A percentile compares a stretch with the other conserved stretches of the same genome.
Evolutionary conservation across 1,284 basidiomycete species (phyloP).

Genomic region (Cystobasidium sp.): DNA sequence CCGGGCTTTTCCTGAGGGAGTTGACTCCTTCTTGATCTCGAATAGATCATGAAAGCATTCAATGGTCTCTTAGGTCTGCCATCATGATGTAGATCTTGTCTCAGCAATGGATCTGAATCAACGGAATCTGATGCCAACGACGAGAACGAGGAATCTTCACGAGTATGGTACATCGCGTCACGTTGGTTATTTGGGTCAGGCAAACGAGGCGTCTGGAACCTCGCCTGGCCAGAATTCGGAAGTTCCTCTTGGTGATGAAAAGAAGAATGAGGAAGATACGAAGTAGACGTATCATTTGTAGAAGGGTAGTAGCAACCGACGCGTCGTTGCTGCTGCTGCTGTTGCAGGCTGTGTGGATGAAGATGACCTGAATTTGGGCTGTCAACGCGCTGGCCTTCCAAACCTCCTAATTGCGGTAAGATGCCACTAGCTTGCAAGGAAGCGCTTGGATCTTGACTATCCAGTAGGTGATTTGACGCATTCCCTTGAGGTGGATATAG

Average conservation of each 20-base stretch:
- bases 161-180: not conserved
- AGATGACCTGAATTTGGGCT: too few relatives aligned
- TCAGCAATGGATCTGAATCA: conserved; percentile 4
- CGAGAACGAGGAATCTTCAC: conserved; percentile 21
- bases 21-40: conserved; percentile 1
- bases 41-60: conserved; percentile 41
- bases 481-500: too few relatives aligned
- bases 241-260: too few relatives aligned
- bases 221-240: too few relatives aligned
- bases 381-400: too few relatives aligned
- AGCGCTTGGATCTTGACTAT: too few relatives aligned
- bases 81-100: conserved; percentile 29
- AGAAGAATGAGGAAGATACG: not conserved
- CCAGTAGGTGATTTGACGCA: too few relatives aligned
- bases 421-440: too few relatives aligned
- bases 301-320: not conserved
- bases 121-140: conserved; percentile 4
- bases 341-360: not conserved
- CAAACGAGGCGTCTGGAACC: too few relatives aligned
- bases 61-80: conserved; percentile 40
- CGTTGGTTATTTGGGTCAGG: not conserved
- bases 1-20: conserved; percentile 1
- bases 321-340: not conserved
- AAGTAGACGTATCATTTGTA: not conserved
- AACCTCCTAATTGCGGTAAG: too few relatives aligned